A percentile compares a stretch with the other conserved stretches of the same genome.
Evolutionary conservation across 768 basidiomycete species (phyloP).

Genomic region (Podaxis sp.): DNA sequence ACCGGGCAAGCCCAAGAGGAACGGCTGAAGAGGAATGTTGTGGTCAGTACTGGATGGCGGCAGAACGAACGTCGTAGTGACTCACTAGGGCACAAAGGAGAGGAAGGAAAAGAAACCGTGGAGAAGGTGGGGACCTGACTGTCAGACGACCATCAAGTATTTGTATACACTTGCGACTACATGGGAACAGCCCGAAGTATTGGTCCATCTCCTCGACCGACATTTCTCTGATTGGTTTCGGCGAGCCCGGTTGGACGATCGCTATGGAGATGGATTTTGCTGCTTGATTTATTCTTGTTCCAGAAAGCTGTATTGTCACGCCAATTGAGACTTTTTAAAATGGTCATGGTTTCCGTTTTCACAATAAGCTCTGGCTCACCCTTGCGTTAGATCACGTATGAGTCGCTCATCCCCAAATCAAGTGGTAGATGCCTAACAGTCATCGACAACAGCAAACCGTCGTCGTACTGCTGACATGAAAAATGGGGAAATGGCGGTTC

Average conservation of each 20-base stretch:
- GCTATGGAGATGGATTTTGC: constrained; percentile 11
- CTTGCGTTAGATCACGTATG: neutral
- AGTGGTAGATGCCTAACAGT: neutral
- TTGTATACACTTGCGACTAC: constrained; percentile 30
- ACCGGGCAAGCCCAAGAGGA: constrained; percentile 71
- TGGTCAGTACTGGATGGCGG: constrained; percentile 12
- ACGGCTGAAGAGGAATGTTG: constrained; percentile 7
- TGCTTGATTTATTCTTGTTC: neutral
- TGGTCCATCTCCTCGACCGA: constrained; percentile 17
- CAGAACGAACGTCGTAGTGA: constrained; percentile 11
- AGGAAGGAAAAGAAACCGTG: constrained; percentile 27
- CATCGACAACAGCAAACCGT: neutral
- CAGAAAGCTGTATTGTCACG: neutral
- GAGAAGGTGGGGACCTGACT: constrained; percentile 26
- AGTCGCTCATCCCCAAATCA: too few relatives aligned
- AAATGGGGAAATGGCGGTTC: neutral
- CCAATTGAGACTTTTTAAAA: neutral
- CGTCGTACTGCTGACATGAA: neutral
- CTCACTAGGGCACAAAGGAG: constrained; percentile 38
- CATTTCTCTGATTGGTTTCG: constrained; percentile 11
- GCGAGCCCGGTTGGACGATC: constrained; percentile 8
- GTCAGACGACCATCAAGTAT: constrained; percentile 32
- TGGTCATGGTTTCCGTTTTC: neutral
- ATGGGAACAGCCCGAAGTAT: constrained; percentile 26
- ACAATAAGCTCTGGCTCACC: neutral